Evolutionary conservation across 345 rosid species (phyloP).

Genomic region (Dipteronia dyeriana): DNA sequence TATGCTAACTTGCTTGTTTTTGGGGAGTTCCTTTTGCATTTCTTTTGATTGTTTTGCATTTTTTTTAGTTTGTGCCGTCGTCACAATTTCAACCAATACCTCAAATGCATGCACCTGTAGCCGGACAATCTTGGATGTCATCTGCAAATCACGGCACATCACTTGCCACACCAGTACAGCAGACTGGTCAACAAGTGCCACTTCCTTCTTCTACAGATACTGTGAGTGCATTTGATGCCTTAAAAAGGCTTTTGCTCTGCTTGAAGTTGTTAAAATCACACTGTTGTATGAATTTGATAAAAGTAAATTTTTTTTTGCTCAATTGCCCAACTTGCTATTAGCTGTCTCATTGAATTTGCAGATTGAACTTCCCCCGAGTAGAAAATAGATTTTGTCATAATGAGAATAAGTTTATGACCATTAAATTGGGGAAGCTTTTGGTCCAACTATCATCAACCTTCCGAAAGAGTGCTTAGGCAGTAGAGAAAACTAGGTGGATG

Average conservation of each 20-base stretch:
- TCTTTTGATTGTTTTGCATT: slow-evolving; percentile 21
- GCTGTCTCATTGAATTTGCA: neutral
- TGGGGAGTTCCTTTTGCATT: slow-evolving; percentile 14
- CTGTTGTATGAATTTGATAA: neutral
- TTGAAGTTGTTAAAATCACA: neutral
- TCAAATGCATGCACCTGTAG: slow-evolving; percentile 60
- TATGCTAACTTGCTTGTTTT: slow-evolving; percentile 7
- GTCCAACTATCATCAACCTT: neutral
- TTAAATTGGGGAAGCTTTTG: neutral
- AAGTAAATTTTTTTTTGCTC: neutral
- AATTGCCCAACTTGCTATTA: neutral
- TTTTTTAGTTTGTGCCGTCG: slow-evolving; percentile 57
- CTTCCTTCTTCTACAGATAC: slow-evolving; percentile 50
- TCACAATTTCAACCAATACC: slow-evolving; percentile 59
- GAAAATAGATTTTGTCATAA: neutral
- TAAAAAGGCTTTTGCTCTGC: neutral
- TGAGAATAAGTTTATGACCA: neutral
- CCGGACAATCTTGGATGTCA: slow-evolving; percentile 67
- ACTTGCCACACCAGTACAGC: slow-evolving; percentile 48
- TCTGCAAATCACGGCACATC: slow-evolving; percentile 54
- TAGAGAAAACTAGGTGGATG: neutral
- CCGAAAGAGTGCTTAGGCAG: neutral
- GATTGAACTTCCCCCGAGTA: neutral
- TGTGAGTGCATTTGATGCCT: slow-evolving; percentile 38
- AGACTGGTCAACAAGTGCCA: slow-evolving; percentile 58